These are phyloP conservation scores for Amanita subjunquillea DNA, from an alignment of 768 basidiomycete genomes.

Conservation along the genomic window DNA sequence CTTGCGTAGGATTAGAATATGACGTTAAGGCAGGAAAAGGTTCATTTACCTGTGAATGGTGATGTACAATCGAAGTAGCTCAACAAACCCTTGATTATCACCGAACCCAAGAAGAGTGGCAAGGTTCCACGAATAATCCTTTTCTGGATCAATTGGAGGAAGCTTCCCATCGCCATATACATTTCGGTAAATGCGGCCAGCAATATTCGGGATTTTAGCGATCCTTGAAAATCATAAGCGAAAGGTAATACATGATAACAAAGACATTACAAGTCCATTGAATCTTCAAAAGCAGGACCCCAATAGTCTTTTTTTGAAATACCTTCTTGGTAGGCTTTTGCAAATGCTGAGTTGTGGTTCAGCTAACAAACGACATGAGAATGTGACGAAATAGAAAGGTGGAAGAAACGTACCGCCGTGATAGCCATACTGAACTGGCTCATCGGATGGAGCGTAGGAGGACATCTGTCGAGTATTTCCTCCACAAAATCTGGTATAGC, in stretches of 20 bases:
- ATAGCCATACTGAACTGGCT: slow-evolving; percentile 96
- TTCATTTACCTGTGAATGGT: slow-evolving; percentile 77
- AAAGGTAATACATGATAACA: neutral
- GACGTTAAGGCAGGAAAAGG: neutral
- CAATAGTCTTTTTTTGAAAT: slow-evolving; percentile 95
- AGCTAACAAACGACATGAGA: slow-evolving; percentile 31
- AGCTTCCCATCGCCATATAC: slow-evolving; percentile 85
- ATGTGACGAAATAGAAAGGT: neutral
- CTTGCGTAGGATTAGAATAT: slow-evolving; percentile 19
- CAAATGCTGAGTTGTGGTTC: slow-evolving; percentile 94
- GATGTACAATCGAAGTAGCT: slow-evolving; percentile 91
- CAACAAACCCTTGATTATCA: slow-evolving; percentile 80
- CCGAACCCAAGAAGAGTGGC: slow-evolving; percentile 87
- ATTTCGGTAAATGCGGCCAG: slow-evolving; percentile 85
- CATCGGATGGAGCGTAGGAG: slow-evolving; percentile 95
- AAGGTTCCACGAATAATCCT: slow-evolving; percentile 88
- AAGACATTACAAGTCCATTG: slow-evolving; percentile 64
- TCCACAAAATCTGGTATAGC: slow-evolving; percentile 92
- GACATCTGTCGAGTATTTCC: slow-evolving; percentile 89
- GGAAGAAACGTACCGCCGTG: slow-evolving; percentile 55
- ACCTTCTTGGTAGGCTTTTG: slow-evolving; percentile 88
- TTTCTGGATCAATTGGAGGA: slow-evolving; percentile 69
- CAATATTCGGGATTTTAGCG: slow-evolving; percentile 94
- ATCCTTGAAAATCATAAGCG: slow-evolving; percentile 40
- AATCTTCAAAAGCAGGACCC: slow-evolving; percentile 86